These are phyloP conservation scores for Globisporangium cylindrosporum DNA, from an alignment of 352 stramenopile genomes.

Conservation along the genomic window DNA sequence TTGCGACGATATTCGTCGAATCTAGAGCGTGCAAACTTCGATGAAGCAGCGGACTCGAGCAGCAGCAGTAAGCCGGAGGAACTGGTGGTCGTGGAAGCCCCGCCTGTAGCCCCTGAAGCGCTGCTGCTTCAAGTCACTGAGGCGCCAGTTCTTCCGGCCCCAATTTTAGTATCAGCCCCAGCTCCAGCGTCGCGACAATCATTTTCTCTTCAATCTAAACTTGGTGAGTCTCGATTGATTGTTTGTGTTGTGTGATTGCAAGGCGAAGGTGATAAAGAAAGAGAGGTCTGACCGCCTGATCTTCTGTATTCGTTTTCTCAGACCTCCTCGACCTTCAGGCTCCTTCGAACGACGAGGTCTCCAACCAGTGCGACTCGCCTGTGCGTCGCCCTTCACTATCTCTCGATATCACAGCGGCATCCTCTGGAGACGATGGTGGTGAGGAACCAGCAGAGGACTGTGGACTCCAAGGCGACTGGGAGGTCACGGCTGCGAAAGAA, in stretches of 20 bases:
- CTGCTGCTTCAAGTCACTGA: background rate
- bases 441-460: background rate
- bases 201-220: background rate
- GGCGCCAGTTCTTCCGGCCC: background rate
- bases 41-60: slow-evolving; percentile 5
- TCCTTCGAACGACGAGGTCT: slow-evolving; percentile 21
- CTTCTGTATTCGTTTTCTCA: background rate
- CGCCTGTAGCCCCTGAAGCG: background rate
- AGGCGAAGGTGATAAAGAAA: too few species aligned
- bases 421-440: background rate
- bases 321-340: slow-evolving; percentile 26
- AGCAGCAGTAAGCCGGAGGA: background rate
- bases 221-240: slow-evolving; percentile 6
- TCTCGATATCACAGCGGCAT: background rate
- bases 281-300: too few species aligned
- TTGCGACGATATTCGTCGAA: slow-evolving; percentile 64
- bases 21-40: slow-evolving; percentile 34
- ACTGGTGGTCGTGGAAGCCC: background rate
- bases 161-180: background rate
- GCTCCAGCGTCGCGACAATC: background rate
- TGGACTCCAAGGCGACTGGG: slow-evolving; percentile 12
- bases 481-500: slow-evolving; percentile 13
- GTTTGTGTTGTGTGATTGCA: background rate
- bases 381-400: background rate
- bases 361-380: slow-evolving; percentile 55